A percentile compares a stretch with the other conserved stretches of the same genome.
phyloP scores from a whole-genome alignment of 2,329 filamentous ascomycete genomes.

The Diaporthe eres region DNA sequence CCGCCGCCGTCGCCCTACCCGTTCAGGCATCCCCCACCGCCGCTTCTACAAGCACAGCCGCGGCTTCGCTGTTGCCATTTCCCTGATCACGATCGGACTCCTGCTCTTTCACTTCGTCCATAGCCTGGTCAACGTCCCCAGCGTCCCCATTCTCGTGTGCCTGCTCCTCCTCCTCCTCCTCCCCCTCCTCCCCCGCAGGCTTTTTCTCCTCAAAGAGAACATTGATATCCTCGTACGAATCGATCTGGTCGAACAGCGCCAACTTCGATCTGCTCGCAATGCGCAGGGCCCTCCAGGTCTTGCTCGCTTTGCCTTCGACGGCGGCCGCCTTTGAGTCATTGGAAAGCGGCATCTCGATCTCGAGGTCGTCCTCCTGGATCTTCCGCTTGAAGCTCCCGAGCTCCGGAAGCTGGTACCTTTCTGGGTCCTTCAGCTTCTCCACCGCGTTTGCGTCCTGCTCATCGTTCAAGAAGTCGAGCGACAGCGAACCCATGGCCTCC shows the following conservation, averaged over 20 bases:
- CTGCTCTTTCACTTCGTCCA: constrained; percentile 13
- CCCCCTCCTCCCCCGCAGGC: constrained; percentile 54
- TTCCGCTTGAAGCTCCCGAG: constrained; percentile 79
- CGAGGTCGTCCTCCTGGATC: constrained; percentile 85
- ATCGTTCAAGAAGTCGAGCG: constrained; percentile 84
- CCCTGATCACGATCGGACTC: neutral
- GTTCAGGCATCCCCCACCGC: neutral
- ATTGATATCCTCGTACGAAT: constrained; percentile 81
- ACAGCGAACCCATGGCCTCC: constrained; percentile 78
- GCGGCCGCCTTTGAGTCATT: constrained; percentile 68
- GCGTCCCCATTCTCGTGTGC: constrained; percentile 50
- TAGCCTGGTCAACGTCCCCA: neutral
- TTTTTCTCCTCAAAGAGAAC: constrained; percentile 64
- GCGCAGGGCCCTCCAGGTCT: constrained; percentile 90
- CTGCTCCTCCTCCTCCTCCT: constrained; percentile 52
- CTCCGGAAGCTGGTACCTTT: constrained; percentile 77
- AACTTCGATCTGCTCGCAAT: constrained; percentile 83
- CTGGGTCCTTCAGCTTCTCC: constrained; percentile 76
- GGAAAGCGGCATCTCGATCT: constrained; percentile 84
- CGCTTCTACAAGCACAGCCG: neutral
- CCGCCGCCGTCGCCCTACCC: neutral
- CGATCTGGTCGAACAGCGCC: constrained; percentile 86
- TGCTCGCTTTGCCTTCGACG: constrained; percentile 84
- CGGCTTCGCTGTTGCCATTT: constrained; percentile 16
- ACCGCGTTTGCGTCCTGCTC: constrained; percentile 71